Base-by-base conservation (phyloP, 306 rosid species). In the Vigna reflexopilosa region DNA sequence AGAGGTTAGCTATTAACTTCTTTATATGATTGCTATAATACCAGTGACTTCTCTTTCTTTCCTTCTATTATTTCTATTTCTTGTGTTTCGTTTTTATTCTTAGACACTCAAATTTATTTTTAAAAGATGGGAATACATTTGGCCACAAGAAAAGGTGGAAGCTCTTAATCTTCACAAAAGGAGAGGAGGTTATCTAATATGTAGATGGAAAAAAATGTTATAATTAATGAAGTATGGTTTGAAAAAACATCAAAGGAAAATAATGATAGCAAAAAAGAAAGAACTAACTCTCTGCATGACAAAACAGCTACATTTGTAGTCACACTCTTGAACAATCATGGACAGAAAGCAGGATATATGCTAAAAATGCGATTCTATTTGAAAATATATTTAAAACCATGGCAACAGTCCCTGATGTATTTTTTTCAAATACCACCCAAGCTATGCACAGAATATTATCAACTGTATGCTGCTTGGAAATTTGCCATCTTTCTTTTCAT, bases 1-100 rank as follows among this genome's bases (percentile, higher is more conserved):
- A 87, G 98, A 93, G 98, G 98, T 95, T 64, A 86, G 88, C 58
- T 70, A 66, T 80, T 67, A 73, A 57, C 48, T 55, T 58, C 36
- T 28, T 42, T 49, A 61, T 5, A 42, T 50, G 22, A 16, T 62
- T 70, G 77, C 34, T 42, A 55, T 67, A 52, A 71, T 61, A 73
- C 26, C 24, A 3, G 12, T n/a, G 44, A 12, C 38, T 11, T 62
- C n/a, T 83, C 57, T 26, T 14, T 30, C 6, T 81, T 11, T 57
- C 17, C 59, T 69, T 42, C 56, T 57, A 34, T 76, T 61, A 11
- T 59, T 59, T 61, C 64, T 44, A 32, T 47, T 65, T 52, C 14
- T 44, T 69, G 4, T 64, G 26, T 1, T 28, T n/a, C 3, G 11
- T 32, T 77, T 47, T 38, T 30, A 11, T n/a, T 73, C 36, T 36